phyloP scores from a whole-genome alignment of 768 basidiomycete species.

The Tylopilus vinaceipallidus region DNA sequence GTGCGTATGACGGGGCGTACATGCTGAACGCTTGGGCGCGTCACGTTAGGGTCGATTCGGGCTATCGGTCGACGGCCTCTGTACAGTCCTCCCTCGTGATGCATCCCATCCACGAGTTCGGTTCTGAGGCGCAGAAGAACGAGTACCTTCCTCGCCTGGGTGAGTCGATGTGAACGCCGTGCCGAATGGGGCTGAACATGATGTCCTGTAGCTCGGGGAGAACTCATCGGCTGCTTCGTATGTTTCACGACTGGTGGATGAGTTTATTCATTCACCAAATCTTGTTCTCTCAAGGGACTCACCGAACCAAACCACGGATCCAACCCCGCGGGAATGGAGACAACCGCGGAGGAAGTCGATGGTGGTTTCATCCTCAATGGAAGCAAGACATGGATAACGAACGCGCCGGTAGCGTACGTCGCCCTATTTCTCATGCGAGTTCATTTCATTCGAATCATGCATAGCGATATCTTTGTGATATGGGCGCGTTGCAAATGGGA shows the following conservation, averaged over 20 bases:
- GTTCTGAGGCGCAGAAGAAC: constrained; percentile 85
- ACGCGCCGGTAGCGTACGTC: constrained; percentile 84
- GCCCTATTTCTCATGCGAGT: neutral
- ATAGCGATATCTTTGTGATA: constrained; percentile 83
- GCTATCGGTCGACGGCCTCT: constrained; percentile 91
- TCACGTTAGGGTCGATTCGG: constrained; percentile 79
- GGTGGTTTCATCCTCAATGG: constrained; percentile 87
- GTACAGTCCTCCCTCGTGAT: constrained; percentile 97
- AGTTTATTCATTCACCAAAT: neutral
- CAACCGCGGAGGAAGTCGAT: constrained; percentile 78
- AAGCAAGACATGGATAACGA: constrained; percentile 97
- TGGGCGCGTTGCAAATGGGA: constrained; percentile 98
- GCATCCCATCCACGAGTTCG: constrained; percentile 91
- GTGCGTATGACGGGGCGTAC: neutral
- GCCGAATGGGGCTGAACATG: constrained; percentile 3
- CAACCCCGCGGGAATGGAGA: constrained; percentile 98
- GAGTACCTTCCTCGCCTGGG: constrained; percentile 86
- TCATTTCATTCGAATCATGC: constrained; percentile 7
- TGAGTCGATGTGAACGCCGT: constrained; percentile 19
- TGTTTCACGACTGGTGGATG: constrained; percentile 32
- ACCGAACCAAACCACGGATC: constrained; percentile 98
- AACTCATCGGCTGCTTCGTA: constrained; percentile 91
- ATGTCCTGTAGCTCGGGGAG: constrained; percentile 62
- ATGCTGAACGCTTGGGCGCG: neutral
- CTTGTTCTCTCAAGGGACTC: constrained; percentile 59